Evolutionary conservation across 495 filamentous ascomycete genomes (phyloP), one percentile per base, ranked within the genome.

Genomic region (Tuber brumale): DNA sequence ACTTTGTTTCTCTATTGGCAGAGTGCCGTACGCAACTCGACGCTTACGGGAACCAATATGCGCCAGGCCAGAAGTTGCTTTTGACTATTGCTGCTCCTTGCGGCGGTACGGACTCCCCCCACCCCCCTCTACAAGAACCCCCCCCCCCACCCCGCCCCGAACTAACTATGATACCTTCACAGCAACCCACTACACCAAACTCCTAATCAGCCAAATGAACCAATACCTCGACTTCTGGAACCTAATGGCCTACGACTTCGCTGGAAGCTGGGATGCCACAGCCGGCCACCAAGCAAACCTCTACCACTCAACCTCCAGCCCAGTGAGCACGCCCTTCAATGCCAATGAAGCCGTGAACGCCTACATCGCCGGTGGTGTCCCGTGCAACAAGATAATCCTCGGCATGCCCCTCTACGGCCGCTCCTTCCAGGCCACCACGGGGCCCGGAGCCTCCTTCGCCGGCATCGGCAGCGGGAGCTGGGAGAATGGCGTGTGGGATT

Each of bases 341-440:
- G 91, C 90, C 21, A 87, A 92, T 23, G 84, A 86, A 43, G 93
- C 92, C 23, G 85, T 93, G 0, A 81, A 85, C 42, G 88, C 92
- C 81, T 97, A 97, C 84, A 83, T 90, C 76, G 82, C 85, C 0
- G 83, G 85, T 14, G 92, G 91, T 1, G 88, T 97, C 6, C 82
- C 87, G 0, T 77, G 90, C 0, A 76, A 82, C 69, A 97, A 96
- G 83, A 90, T 97, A 48, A 87, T 94, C 12, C 84, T 97, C 42
- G 94, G 94, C 42, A 89, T 97, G 86, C 94, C 94, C 0, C 85
- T 97, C 0, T 97, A 97, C 81, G 95, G 94, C 0, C 90, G 93
- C 12, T 87, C 92, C 12, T 97, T 97, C 81, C 84, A 87, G 74
- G 85, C 87, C 37, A 97, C 94, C 0, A 82, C 86, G 23, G 94